Base-by-base conservation (phyloP, 345 rosid species). In the Acer negundo region DNA sequence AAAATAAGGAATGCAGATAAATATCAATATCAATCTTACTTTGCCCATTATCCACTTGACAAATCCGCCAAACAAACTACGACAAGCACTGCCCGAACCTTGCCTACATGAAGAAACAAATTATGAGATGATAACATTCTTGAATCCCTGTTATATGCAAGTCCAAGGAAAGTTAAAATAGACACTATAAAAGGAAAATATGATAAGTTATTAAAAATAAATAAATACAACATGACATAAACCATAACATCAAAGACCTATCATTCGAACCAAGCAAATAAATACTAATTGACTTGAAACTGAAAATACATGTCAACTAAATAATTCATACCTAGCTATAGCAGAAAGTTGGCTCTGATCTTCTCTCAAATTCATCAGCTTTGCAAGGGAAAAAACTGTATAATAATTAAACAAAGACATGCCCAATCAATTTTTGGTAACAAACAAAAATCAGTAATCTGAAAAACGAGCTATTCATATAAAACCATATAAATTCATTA, bases 41-140 rank as follows among this genome's bases (percentile, higher is more conserved):
- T 90, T 86, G 77, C 98, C 98, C 98, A 90, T 92, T 73, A 73
- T 87, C 99, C 99, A 96, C 88, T 92, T 94, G 69, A 92, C 99
- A 80, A 96, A 94, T 87, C 99, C 99, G 78, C 99, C 99, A 80
- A 81, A 92, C 69, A 96, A 86, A 88, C 99, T 96, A 78, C 97
- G 99, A 82, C 99, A 96, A 80, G 99, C 97, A 86, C 99, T 96
- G 79, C 99, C 98, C 69, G 99, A 96, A 80, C 99, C 99, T 89
- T 94, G 99, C 90, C 99, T 96, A 70, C 53, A 66, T 24, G 38
- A 47, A 65, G 71, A 74, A 80, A 80, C 53, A 78, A 79, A 72
- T 35, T 72, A 71, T 46, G 26, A 69, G 62, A 16, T 47, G 53
- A 12, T 56, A 77, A 31, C 70, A 75, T 71, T 68, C 58, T 64